A percentile compares a stretch with the other conserved stretches of the same genome.
Conservation (phyloP, 148 eudicot species). For the Rhododendron ferrugineum region DNA sequence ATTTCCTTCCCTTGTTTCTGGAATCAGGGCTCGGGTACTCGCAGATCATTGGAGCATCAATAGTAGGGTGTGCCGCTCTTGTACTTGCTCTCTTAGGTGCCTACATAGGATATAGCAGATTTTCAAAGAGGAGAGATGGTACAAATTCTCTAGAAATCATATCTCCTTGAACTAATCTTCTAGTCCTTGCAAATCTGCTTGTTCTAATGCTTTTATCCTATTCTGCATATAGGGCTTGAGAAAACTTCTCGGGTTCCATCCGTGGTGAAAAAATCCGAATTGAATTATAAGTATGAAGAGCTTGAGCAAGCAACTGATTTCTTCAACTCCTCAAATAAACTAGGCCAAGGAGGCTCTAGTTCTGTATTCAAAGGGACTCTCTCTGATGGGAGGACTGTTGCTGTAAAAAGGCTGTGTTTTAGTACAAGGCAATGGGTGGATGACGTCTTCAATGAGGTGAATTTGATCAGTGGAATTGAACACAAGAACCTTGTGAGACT, state of each 20-base stretch:
- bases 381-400: constrained; percentile 38
- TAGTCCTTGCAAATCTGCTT: background rate
- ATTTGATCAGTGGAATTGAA: constrained; percentile 53
- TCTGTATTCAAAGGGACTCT: constrained; percentile 60
- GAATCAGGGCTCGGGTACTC: background rate
- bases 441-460: constrained; percentile 70
- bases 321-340: constrained; percentile 3
- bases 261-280: background rate
- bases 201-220: background rate
- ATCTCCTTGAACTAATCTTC: background rate
- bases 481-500: constrained; percentile 75
- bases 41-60: background rate
- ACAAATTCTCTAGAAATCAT: background rate
- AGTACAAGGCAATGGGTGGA: constrained; percentile 58
- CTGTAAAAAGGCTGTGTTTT: constrained; percentile 57
- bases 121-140: constrained; percentile 3
- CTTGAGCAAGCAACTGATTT: constrained; percentile 11
- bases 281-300: constrained; percentile 10
- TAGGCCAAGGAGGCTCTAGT: constrained; percentile 23
- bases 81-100: background rate
- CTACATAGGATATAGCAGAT: constrained; percentile 1
- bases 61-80: background rate
- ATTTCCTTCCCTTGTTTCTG: background rate
- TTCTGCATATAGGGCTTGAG: background rate
- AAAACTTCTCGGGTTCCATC: background rate